Percentiles rank a stretch among this genome's conserved stretches.
These are phyloP conservation scores for Celoporthe dispersa DNA, from an alignment of 2,329 filamentous ascomycete species.

Conservation along the genomic window DNA sequence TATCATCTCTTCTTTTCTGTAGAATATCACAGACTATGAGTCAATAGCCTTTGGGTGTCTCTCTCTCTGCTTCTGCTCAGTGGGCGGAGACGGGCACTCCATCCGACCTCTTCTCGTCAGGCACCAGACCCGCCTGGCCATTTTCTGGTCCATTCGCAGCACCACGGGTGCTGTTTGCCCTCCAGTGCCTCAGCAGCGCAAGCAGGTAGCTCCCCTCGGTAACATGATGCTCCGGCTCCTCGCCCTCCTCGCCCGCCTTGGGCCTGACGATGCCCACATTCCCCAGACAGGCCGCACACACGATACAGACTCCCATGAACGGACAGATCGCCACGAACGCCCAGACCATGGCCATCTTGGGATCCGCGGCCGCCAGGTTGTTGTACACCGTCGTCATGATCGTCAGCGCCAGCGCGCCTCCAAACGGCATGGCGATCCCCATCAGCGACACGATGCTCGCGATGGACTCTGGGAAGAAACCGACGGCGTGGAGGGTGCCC, in stretches of 20 bases:
- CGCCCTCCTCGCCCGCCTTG: slow-evolving; percentile 17
- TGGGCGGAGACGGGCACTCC: background rate
- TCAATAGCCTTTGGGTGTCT: background rate
- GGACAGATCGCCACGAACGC: slow-evolving; percentile 66
- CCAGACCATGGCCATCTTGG: slow-evolving; percentile 60
- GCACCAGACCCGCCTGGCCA: background rate
- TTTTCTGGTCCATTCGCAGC: background rate
- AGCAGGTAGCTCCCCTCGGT: slow-evolving; percentile 19
- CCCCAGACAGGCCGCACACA: slow-evolving; percentile 37
- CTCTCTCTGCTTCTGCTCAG: too few species aligned
- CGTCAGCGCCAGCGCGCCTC: slow-evolving; percentile 67
- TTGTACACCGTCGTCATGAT: slow-evolving; percentile 73
- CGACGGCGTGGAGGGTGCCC: slow-evolving; percentile 62
- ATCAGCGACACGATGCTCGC: slow-evolving; percentile 64
- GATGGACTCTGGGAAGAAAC: slow-evolving; percentile 61
- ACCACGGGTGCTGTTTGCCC: background rate
- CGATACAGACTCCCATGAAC: slow-evolving; percentile 50
- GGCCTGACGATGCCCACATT: slow-evolving; percentile 39
- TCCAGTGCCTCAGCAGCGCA: slow-evolving; percentile 5
- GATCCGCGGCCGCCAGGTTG: slow-evolving; percentile 44
- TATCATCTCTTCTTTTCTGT: background rate
- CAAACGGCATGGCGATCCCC: slow-evolving; percentile 63
- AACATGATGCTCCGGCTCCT: slow-evolving; percentile 18
- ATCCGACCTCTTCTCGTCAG: slow-evolving; percentile 4
- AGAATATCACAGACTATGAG: background rate